Evolutionary conservation across 1,139 yeast genomes (phyloP).

Genomic region (Candida gigantensis): DNA sequence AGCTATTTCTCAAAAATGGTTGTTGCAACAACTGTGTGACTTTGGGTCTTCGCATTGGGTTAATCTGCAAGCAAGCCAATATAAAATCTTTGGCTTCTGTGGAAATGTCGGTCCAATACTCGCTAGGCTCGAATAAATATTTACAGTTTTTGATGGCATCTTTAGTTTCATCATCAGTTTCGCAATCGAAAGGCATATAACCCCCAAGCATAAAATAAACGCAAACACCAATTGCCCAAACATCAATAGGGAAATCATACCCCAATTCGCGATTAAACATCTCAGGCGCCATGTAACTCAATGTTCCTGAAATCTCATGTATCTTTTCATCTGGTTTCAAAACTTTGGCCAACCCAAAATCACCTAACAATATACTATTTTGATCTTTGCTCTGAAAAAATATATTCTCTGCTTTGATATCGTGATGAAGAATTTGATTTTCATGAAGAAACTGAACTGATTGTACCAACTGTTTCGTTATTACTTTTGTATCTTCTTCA

Average conservation of each 20-base stretch:
- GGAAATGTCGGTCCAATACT: slow-evolving; percentile 59
- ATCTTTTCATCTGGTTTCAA: slow-evolving; percentile 27
- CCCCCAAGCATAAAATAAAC: slow-evolving; percentile 74
- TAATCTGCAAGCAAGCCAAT: slow-evolving; percentile 51
- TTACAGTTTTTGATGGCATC: slow-evolving; percentile 61
- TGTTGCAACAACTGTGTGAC: slow-evolving; percentile 50
- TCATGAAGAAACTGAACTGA: slow-evolving; percentile 34
- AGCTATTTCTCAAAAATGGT: slow-evolving; percentile 34
- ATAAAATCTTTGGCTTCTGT: slow-evolving; percentile 60
- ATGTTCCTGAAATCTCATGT: slow-evolving; percentile 56
- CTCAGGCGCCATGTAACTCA: slow-evolving; percentile 79
- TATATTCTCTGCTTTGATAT: slow-evolving; percentile 44
- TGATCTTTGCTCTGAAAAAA: slow-evolving; percentile 25
- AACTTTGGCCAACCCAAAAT: slow-evolving; percentile 62
- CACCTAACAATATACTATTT: slow-evolving; percentile 59
- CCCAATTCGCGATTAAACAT: slow-evolving; percentile 50
- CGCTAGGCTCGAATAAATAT: slow-evolving; percentile 59
- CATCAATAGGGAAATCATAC: slow-evolving; percentile 63
- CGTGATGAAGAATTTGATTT: slow-evolving; percentile 41
- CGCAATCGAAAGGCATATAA: slow-evolving; percentile 80
- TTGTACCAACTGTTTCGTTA: slow-evolving; percentile 29
- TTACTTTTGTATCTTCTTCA: slow-evolving; percentile 52
- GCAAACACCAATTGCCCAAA: slow-evolving; percentile 79
- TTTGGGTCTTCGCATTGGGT: slow-evolving; percentile 48
- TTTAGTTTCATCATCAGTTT: slow-evolving; percentile 66